Evolutionary conservation across 441 rosid species (phyloP).

Genomic region (Populus hybrid): DNA sequence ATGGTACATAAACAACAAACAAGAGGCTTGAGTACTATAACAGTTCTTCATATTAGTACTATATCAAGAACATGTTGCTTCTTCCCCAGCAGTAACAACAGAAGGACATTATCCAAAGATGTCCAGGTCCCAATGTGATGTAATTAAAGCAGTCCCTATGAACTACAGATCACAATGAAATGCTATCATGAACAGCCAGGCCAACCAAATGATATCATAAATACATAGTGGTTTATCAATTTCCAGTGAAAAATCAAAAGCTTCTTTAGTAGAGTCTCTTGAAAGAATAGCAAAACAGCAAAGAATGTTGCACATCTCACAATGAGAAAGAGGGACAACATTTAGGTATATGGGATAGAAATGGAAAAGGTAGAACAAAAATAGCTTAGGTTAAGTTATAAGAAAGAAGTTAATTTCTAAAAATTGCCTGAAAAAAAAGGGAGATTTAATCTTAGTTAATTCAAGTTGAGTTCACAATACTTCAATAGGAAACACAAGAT

Average conservation of each 20-base stretch:
- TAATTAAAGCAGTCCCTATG: background rate
- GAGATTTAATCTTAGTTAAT: no score
- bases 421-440: no score
- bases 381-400: background rate
- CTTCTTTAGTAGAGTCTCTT: background rate
- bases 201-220: background rate
- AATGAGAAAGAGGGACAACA: background rate
- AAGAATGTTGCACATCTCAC: background rate
- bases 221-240: background rate
- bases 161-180: background rate
- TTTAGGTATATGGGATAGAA: background rate
- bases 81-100: background rate
- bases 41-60: background rate
- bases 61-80: background rate
- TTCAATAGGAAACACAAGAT: background rate
- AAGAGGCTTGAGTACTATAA: background rate
- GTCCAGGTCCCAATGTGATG: background rate
- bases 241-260: background rate
- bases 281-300: background rate
- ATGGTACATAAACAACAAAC: background rate
- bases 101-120: background rate
- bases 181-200: background rate
- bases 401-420: no score
- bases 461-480: no score
- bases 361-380: background rate